These are phyloP conservation scores for Bipolaris oryzae DNA, from an alignment of 2,329 filamentous ascomycete genomes.

Conservation along the genomic window DNA sequence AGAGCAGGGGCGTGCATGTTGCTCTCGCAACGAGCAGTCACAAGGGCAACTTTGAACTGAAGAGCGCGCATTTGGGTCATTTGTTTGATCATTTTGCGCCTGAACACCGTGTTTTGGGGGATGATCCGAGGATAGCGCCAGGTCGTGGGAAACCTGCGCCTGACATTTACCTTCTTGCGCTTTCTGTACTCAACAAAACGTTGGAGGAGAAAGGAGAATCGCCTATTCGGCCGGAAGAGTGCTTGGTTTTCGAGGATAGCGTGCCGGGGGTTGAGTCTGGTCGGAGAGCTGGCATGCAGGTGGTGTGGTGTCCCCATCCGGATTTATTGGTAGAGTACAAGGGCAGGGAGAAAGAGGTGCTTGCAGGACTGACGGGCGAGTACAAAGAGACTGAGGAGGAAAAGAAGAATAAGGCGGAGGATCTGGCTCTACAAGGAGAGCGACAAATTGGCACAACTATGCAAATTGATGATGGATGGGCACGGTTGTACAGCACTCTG, in stretches of 20 bases:
- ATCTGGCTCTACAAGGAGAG: slow-evolving; percentile 47
- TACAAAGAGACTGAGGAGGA: slow-evolving; percentile 62
- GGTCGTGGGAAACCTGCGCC: slow-evolving; percentile 93
- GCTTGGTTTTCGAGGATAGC: slow-evolving; percentile 94
- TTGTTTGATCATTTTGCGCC: slow-evolving; percentile 68
- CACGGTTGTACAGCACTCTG: slow-evolving; percentile 57
- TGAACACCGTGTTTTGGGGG: slow-evolving; percentile 81
- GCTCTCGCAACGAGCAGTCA: slow-evolving; percentile 86
- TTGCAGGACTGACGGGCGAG: slow-evolving; percentile 80
- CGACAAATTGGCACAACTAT: slow-evolving; percentile 57
- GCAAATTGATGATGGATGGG: slow-evolving; percentile 66
- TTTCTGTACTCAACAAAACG: slow-evolving; percentile 81
- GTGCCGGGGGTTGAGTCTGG: slow-evolving; percentile 93
- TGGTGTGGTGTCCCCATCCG: slow-evolving; percentile 88
- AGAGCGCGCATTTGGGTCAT: slow-evolving; percentile 64
- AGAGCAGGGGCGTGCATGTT: slow-evolving; percentile 69
- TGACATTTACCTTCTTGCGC: slow-evolving; percentile 89
- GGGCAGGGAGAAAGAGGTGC: slow-evolving; percentile 77
- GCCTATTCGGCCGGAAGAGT: slow-evolving; percentile 79
- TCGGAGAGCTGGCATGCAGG: slow-evolving; percentile 89
- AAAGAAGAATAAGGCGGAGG: slow-evolving; percentile 40
- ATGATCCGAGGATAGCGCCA: slow-evolving; percentile 75
- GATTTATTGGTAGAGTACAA: slow-evolving; percentile 76
- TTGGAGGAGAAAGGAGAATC: slow-evolving; percentile 64
- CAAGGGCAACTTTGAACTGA: slow-evolving; percentile 73